Conservation (phyloP, 768 basidiomycete species). For the Tricholoma hemisulphureum region DNA sequence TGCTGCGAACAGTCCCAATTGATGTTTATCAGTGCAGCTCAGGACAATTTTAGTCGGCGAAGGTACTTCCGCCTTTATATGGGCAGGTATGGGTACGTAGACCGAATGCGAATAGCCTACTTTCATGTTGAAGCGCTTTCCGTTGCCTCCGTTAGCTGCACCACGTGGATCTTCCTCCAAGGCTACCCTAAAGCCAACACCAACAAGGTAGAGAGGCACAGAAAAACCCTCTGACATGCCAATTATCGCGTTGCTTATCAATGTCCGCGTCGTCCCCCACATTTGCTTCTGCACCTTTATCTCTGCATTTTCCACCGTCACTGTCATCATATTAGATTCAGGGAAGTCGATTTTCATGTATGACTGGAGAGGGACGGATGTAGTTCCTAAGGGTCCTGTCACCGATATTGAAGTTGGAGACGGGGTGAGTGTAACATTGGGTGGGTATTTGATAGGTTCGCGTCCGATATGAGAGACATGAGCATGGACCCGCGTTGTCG, state of each 20-base stretch:
- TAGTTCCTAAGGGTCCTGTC: slow-evolving; percentile 48
- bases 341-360: slow-evolving; percentile 47
- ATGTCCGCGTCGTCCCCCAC: slow-evolving; percentile 94
- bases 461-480: slow-evolving; percentile 67
- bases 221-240: slow-evolving; percentile 90
- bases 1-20: slow-evolving; percentile 84
- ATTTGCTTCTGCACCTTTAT: slow-evolving; percentile 79
- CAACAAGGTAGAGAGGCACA: slow-evolving; percentile 84
- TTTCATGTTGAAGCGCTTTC: slow-evolving; percentile 82
- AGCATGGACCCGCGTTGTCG: slow-evolving; percentile 46
- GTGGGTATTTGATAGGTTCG: slow-evolving; percentile 51
- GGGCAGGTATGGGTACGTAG: slow-evolving; percentile 73
- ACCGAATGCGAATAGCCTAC: slow-evolving; percentile 91
- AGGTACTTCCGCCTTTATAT: slow-evolving; percentile 80
- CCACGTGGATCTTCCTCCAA: slow-evolving; percentile 79
- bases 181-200: slow-evolving; percentile 89
- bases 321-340: slow-evolving; percentile 37
- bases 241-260: slow-evolving; percentile 84
- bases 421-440: slow-evolving; percentile 41
- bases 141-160: slow-evolving; percentile 52
- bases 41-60: slow-evolving; percentile 81
- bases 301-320: slow-evolving; percentile 62
- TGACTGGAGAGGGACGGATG: slow-evolving; percentile 44
- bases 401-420: slow-evolving; percentile 39
- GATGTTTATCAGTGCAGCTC: slow-evolving; percentile 84